Evolutionary conservation across 164 flowering plant species (phyloP).

Genomic region (Stephania japonica): DNA sequence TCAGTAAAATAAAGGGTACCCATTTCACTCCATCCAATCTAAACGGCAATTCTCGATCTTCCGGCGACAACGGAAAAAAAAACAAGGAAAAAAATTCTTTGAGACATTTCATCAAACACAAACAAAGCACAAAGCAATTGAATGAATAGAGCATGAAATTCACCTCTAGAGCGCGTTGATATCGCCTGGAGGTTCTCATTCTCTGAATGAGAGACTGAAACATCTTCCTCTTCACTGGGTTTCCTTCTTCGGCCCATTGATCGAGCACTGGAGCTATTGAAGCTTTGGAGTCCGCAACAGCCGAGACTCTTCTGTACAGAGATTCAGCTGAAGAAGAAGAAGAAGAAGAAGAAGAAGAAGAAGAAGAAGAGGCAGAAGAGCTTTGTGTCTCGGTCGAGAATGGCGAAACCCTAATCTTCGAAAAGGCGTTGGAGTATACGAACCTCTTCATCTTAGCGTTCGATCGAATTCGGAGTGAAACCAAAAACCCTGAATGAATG

Average conservation of each 20-base stretch:
- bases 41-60: too few species aligned
- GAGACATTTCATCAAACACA: too few species aligned
- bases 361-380: too few species aligned
- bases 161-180: slow-evolving; percentile 46
- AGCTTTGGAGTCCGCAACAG: too few species aligned
- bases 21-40: too few species aligned
- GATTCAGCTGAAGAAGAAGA: slow-evolving; percentile 1
- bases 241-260: slow-evolving; percentile 37
- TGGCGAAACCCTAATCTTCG: background rate
- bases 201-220: slow-evolving; percentile 19
- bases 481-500: too few species aligned
- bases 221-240: slow-evolving; percentile 3
- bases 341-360: background rate
- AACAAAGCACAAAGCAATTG: too few species aligned
- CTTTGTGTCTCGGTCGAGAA: slow-evolving; percentile 9
- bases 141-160: too few species aligned
- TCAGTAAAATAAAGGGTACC: too few species aligned
- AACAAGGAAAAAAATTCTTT: too few species aligned
- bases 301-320: slow-evolving; percentile 18
- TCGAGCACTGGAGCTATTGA: slow-evolving; percentile 38
- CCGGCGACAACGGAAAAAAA: too few species aligned
- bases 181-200: slow-evolving; percentile 20
- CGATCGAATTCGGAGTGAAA: too few species aligned
- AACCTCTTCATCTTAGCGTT: background rate
- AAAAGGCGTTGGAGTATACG: background rate